Evolutionary conservation across 1,284 basidiomycete genomes (phyloP).

Genomic region (Porodaedalea pini): DNA sequence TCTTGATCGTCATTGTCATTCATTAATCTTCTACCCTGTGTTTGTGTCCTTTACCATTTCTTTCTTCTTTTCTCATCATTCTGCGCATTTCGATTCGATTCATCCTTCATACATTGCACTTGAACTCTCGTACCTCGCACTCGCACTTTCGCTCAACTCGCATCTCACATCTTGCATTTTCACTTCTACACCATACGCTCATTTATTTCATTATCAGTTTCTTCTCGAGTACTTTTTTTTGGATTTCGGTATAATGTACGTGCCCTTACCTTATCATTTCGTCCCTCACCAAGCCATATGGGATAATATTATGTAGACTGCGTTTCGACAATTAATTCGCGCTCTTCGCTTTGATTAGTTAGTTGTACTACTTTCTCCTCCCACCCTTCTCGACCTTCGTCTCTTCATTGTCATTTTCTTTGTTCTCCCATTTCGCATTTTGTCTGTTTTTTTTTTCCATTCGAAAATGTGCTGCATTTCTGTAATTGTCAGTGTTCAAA

Average conservation of each 20-base stretch:
- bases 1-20: neutral
- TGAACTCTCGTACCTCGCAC: neutral
- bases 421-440: neutral
- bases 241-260: neutral
- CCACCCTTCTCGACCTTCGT: neutral
- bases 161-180: neutral
- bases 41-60: neutral
- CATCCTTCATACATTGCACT: neutral
- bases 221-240: neutral
- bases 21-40: neutral
- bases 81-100: neutral
- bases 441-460: neutral
- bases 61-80: neutral
- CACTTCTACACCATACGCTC: neutral
- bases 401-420: neutral
- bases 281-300: too few relatives aligned
- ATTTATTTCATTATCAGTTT: neutral
- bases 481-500: slow-evolving; percentile 1
- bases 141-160: neutral
- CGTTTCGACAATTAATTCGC: too few relatives aligned
- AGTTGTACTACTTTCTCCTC: too few relatives aligned
- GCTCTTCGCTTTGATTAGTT: too few relatives aligned
- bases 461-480: neutral
- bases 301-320: too few relatives aligned
- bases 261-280: neutral